Evolutionary conservation across 2,329 filamentous ascomycete species (phyloP).

Genomic region (Gaeumannomyces tritici): DNA sequence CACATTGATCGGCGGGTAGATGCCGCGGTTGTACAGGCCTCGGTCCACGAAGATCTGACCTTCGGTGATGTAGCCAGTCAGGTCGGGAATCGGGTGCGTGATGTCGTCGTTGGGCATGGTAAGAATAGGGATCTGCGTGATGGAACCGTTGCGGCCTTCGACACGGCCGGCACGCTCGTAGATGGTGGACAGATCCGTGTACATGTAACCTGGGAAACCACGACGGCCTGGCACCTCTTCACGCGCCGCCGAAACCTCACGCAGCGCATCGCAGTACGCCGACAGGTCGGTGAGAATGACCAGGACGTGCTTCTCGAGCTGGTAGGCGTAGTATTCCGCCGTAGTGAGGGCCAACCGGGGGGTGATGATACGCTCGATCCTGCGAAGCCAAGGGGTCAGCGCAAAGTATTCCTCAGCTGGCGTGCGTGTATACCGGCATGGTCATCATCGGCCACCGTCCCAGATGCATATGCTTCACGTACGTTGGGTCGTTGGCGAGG

Average conservation of each 20-base stretch:
- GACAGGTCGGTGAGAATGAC: constrained; percentile 98
- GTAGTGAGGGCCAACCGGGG: constrained; percentile 96
- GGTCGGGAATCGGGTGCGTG: constrained; percentile 95
- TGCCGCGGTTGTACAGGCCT: constrained; percentile 86
- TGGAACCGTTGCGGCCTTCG: constrained; percentile 90
- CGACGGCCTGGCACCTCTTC: constrained; percentile 98
- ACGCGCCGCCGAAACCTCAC: constrained; percentile 94
- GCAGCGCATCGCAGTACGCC: constrained; percentile 96
- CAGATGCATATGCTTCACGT: constrained; percentile 26
- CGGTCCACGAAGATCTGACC: constrained; percentile 98
- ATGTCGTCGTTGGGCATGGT: constrained; percentile 99
- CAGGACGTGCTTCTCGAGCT: constrained; percentile 98
- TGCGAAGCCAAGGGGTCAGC: constrained; percentile 21
- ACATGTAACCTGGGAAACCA: constrained; percentile 99
- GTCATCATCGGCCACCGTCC: not conserved
- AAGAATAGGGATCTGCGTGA: constrained; percentile 97
- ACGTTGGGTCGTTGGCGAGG: constrained; percentile 98
- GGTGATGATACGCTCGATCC: constrained; percentile 99
- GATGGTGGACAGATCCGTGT: constrained; percentile 99
- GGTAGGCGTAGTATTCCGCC: constrained; percentile 99
- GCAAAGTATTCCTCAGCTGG: constrained; percentile 8
- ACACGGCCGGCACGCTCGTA: constrained; percentile 99
- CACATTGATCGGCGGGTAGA: constrained; percentile 98
- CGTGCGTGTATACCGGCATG: not conserved
- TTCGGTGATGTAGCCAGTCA: constrained; percentile 98